A percentile compares a stretch with the other conserved stretches of the same genome.
These are phyloP conservation scores for Magnusiomyces paraingens DNA, from an alignment of 1,139 yeast species.

Conservation along the genomic window DNA sequence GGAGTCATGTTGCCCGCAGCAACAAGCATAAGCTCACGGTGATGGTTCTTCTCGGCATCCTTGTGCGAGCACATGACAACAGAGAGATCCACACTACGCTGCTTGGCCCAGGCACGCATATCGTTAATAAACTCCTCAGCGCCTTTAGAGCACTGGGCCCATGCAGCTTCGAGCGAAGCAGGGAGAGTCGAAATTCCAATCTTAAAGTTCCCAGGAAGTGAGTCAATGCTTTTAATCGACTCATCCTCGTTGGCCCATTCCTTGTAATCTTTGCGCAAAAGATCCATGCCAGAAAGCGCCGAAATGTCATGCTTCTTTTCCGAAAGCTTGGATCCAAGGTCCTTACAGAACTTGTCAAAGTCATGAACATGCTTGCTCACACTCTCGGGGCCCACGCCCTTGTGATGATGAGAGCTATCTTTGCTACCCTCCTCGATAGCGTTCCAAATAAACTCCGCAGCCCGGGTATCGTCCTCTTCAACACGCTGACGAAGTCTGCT, in stretches of 20 bases:
- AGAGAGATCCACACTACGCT: slow-evolving; percentile 45
- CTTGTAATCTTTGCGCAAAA: slow-evolving; percentile 78
- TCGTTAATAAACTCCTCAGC: slow-evolving; percentile 36
- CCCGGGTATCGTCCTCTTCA: slow-evolving; percentile 48
- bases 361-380: neutral
- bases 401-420: neutral
- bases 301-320: slow-evolving; percentile 54
- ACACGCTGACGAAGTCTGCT: slow-evolving; percentile 53
- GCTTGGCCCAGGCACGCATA: slow-evolving; percentile 35
- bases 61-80: slow-evolving; percentile 60
- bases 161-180: slow-evolving; percentile 44
- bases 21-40: slow-evolving; percentile 44
- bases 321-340: slow-evolving; percentile 33
- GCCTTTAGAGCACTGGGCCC: slow-evolving; percentile 17
- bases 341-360: slow-evolving; percentile 2
- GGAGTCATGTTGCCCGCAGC: neutral
- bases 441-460: slow-evolving; percentile 36
- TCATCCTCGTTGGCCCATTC: slow-evolving; percentile 45
- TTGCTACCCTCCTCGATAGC: slow-evolving; percentile 1
- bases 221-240: slow-evolving; percentile 25
- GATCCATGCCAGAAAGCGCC: slow-evolving; percentile 52
- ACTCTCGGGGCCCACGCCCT: neutral
- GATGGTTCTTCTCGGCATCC: slow-evolving; percentile 40
- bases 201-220: slow-evolving; percentile 21
- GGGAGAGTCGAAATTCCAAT: slow-evolving; percentile 78